Conservation (phyloP, 768 basidiomycete species). For the Coprinopsis sp. region DNA sequence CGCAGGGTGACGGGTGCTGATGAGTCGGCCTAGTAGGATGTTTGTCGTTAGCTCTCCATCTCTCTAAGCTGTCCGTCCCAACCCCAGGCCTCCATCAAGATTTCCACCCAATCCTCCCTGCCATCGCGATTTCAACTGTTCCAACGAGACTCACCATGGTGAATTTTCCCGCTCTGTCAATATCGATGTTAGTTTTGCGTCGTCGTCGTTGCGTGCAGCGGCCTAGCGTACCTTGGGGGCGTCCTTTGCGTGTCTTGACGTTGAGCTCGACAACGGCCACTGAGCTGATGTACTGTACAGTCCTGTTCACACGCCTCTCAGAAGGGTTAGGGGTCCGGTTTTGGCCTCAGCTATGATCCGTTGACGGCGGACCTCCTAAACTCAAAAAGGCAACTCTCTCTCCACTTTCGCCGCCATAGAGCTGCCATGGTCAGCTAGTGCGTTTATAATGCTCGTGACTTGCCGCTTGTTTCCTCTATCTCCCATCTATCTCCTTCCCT, state of each 20-base stretch:
- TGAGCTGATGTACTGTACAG: no score
- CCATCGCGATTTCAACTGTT: background rate
- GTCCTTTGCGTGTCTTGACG: background rate
- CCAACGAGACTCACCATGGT: background rate
- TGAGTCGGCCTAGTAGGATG: constrained; percentile 58
- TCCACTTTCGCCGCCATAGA: no score
- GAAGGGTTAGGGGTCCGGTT: no score
- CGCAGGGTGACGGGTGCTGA: constrained; percentile 90
- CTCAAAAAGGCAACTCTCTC: no score
- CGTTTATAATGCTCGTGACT: no score
- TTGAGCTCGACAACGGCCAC: background rate
- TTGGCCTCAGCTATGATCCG: no score
- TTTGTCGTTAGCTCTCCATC: constrained; percentile 1
- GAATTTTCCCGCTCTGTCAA: background rate
- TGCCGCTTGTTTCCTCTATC: no score
- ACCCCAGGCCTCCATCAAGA: constrained; percentile 5
- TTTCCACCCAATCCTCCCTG: background rate
- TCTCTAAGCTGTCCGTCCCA: background rate
- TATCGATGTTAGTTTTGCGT: background rate
- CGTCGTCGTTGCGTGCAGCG: background rate
- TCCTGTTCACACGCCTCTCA: no score
- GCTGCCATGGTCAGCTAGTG: no score
- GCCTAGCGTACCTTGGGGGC: background rate
- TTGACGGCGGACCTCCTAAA: no score
- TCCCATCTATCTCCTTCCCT: no score